Evolutionary conservation across 257 asterid genomes (phyloP), one percentile per base, ranked within the genome.

Genomic region (Primulina eburnea): DNA sequence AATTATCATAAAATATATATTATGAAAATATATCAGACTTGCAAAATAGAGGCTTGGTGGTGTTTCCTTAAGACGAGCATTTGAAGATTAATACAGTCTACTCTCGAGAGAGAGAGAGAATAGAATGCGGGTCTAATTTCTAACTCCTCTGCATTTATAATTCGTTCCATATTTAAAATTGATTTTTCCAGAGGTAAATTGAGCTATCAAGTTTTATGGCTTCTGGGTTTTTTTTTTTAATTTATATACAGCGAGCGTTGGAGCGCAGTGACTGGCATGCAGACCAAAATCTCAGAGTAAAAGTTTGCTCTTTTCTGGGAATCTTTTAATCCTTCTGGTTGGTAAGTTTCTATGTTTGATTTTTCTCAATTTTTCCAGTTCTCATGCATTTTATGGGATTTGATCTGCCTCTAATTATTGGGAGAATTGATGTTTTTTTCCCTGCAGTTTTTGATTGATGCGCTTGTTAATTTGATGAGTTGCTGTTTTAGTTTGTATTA

Each of bases 191-290:
- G 72, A 65, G 67, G 53, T 73, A 37, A 78, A 82, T 79, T 77
- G 40, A 77, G 64, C 65, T 81, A 67, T 76, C 62, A 78, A 60
- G 70, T 40, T 63, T 47, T 65, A 55, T 71, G 77, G 81, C 56
- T 75, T 75, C 55, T 79, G 79, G 79, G 79, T 52, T 60, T 72
- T 43, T 75, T 72, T 65, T 65, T 26, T 21, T 21, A 0, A 69
- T 68, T 74, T 78, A 74, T 62, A 59, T 70, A 71, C 73, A 63
- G 64, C 69, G 70, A 14, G 75, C 65, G 83, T 58, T 71, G 79
- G 68, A 55, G 62, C 77, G n/a, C n/a, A 29, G 40, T 70, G 58
- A 72, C 75, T 81, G 89, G 89, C 89, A 81, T 84, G 89, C 81
- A 71, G 28, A 20, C 80, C 73, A 60, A 77, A 75, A 72, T 82